A percentile compares a stretch with the other conserved stretches of the same genome.
Conservation (phyloP, 1,284 basidiomycete genomes). For the Cystobasidium sp. region DNA sequence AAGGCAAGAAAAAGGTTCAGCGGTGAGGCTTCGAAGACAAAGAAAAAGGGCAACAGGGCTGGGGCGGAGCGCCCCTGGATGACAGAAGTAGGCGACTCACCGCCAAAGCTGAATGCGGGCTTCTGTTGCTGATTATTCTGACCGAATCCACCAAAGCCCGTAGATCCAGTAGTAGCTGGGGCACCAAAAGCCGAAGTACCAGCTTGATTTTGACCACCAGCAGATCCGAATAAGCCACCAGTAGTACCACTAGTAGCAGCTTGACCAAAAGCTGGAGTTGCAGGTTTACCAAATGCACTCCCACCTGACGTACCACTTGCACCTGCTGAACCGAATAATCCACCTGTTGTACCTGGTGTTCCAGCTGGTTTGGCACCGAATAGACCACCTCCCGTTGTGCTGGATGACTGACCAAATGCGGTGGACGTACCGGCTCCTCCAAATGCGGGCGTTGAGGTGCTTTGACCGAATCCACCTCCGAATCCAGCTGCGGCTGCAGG, state of each 20-base stretch:
- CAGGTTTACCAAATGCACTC: slow-evolving; percentile 49
- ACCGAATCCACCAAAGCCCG: slow-evolving; percentile 47
- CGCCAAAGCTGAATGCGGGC: slow-evolving; percentile 34
- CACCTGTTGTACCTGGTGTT: slow-evolving; percentile 29
- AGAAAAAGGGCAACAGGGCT: slow-evolving; percentile 30
- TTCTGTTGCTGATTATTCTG: slow-evolving; percentile 21
- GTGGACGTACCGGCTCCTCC: slow-evolving; percentile 46
- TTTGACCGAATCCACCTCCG: slow-evolving; percentile 38
- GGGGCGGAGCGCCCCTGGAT: slow-evolving; percentile 27
- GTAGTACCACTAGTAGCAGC: slow-evolving; percentile 17
- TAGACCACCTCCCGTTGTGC: slow-evolving; percentile 41
- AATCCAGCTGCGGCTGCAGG: slow-evolving; percentile 57
- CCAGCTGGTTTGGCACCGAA: slow-evolving; percentile 53
- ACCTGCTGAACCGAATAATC: slow-evolving; percentile 22
- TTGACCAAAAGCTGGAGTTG: slow-evolving; percentile 43
- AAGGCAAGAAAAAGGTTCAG: neutral
- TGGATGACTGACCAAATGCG: slow-evolving; percentile 53
- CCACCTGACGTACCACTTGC: neutral
- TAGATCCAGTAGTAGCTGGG: slow-evolving; percentile 36
- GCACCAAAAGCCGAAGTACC: slow-evolving; percentile 51
- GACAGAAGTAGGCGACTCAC: slow-evolving; percentile 48
- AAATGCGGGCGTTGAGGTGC: slow-evolving; percentile 42
- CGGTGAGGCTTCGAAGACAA: neutral
- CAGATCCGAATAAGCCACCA: slow-evolving; percentile 45
- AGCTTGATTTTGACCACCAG: slow-evolving; percentile 29